These are phyloP conservation scores for Neoarthrinium moseri DNA, from an alignment of 2,329 filamentous ascomycete genomes.

Conservation along the genomic window DNA sequence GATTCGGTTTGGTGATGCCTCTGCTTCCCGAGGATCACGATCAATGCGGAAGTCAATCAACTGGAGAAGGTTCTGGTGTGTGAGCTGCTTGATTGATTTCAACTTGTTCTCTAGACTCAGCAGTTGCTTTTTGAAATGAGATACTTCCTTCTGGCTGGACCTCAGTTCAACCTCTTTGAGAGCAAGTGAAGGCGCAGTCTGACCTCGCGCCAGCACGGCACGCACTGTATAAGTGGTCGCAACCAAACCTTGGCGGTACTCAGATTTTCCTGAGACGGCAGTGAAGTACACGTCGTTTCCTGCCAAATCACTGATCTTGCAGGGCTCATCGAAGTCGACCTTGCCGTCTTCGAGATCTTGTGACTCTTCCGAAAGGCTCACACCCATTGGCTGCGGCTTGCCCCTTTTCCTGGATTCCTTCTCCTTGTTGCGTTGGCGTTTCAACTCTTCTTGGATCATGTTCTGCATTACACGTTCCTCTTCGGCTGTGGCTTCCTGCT, in stretches of 20 bases:
- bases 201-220: constrained; percentile 57
- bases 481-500: constrained; percentile 58
- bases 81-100: constrained; percentile 70
- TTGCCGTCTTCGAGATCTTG: constrained; percentile 29
- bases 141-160: constrained; percentile 54
- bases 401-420: constrained; percentile 65
- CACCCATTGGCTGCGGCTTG: constrained; percentile 41
- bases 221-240: constrained; percentile 72
- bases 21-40: constrained; percentile 39
- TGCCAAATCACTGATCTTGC: constrained; percentile 60
- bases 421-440: constrained; percentile 62
- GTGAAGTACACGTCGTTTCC: constrained; percentile 68
- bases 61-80: constrained; percentile 74
- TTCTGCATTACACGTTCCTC: constrained; percentile 69
- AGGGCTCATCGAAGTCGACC: constrained; percentile 66
- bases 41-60: constrained; percentile 83
- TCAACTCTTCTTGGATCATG: constrained; percentile 71
- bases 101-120: constrained; percentile 75
- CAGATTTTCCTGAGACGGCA: constrained; percentile 67
- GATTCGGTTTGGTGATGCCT: constrained; percentile 57
- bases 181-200: constrained; percentile 62
- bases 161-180: constrained; percentile 69
- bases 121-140: constrained; percentile 72
- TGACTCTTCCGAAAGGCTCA: constrained; percentile 31
- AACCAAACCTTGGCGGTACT: constrained; percentile 63